These are phyloP conservation scores for Atkinsonella texensis DNA, from an alignment of 2,329 filamentous ascomycete species.

Conservation along the genomic window DNA sequence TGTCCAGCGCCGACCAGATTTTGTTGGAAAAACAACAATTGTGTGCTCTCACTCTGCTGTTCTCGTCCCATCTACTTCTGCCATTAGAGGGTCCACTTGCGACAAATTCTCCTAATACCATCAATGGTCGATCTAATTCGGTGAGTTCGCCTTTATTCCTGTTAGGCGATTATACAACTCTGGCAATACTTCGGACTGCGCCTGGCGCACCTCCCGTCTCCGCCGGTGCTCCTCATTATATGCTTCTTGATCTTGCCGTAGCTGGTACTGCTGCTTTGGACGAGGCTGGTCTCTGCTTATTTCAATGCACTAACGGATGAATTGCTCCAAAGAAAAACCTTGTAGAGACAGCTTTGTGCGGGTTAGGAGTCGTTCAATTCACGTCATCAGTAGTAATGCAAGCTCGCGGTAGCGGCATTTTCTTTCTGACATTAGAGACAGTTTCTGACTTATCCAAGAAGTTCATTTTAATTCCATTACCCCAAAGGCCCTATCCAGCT, in stretches of 20 bases:
- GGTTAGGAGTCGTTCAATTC: not conserved
- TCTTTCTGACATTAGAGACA: not conserved
- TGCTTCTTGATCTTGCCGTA: slow-evolving; percentile 4
- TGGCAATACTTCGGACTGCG: slow-evolving; percentile 1
- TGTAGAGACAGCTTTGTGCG: not conserved
- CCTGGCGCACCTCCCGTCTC: slow-evolving; percentile 2
- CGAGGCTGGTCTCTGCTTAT: slow-evolving; percentile 11
- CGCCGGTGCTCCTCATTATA: slow-evolving; percentile 4
- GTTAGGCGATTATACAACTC: not conserved
- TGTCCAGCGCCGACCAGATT: not conserved
- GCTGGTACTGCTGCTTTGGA: slow-evolving; percentile 6
- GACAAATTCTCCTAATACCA: not conserved
- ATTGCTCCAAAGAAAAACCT: too few species aligned
- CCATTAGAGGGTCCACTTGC: not conserved
- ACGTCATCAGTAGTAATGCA: slow-evolving; percentile 1
- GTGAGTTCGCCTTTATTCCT: not conserved
- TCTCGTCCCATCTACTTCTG: not conserved
- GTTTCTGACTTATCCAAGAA: too few species aligned
- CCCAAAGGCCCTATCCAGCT: slow-evolving; percentile 47
- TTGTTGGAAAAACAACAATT: not conserved
- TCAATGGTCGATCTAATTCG: not conserved
- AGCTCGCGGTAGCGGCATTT: not conserved
- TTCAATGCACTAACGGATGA: not conserved
- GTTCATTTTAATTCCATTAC: slow-evolving; percentile 25
- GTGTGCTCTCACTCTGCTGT: not conserved